A percentile compares a stretch with the other conserved stretches of the same genome.
Evolutionary conservation across 768 basidiomycete species (phyloP).

Genomic region (Boletellus emodensis): DNA sequence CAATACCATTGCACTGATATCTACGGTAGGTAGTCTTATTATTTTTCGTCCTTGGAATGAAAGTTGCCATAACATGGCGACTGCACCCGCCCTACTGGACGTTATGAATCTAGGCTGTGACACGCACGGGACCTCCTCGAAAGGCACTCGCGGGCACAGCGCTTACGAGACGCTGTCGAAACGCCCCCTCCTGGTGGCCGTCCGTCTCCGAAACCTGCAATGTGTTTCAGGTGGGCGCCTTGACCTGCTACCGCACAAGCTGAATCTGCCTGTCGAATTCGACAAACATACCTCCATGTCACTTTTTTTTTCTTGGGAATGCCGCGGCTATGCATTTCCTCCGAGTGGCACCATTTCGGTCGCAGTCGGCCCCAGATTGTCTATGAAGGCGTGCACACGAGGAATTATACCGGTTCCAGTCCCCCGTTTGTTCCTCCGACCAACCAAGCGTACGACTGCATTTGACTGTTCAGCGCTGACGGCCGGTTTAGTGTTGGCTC

Average conservation of each 20-base stretch:
- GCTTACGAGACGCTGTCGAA: background rate
- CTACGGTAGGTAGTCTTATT: no score
- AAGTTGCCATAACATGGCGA: no score
- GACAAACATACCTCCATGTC: no score
- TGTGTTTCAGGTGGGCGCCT: background rate
- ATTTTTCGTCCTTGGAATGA: no score
- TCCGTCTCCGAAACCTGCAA: background rate
- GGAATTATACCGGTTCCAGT: background rate
- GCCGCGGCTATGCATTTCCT: background rate
- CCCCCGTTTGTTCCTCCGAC: background rate
- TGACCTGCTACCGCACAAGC: background rate
- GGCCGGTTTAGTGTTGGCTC: constrained; percentile 1
- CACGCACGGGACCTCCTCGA: background rate
- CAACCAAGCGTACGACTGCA: background rate
- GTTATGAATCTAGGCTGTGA: no score
- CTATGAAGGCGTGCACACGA: background rate
- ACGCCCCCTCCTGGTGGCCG: background rate
- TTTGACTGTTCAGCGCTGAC: background rate
- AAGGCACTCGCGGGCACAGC: background rate
- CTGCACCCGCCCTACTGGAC: no score
- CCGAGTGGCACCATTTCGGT: background rate
- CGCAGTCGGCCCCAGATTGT: background rate
- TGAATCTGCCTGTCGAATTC: background rate
- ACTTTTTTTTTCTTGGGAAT: background rate
- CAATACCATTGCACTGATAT: no score